Base-by-base conservation (phyloP, 768 basidiomycete genomes). In the Suillus placidus region DNA sequence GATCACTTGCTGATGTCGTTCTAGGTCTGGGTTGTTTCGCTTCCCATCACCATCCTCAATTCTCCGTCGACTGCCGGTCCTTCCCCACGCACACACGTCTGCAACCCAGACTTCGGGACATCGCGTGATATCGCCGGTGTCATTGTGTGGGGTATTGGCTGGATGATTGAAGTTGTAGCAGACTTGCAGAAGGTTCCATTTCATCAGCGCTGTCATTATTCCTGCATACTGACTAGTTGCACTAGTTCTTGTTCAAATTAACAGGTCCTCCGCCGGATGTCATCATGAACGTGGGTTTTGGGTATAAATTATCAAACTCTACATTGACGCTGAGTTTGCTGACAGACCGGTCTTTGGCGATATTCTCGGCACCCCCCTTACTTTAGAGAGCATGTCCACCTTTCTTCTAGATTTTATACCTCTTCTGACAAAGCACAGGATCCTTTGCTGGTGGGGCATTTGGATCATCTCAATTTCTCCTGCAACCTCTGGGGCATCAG, bases 311-410 rank as follows among this genome's bases (percentile, higher is more conserved):
- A 43, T 26, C 10, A 4, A 18, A 10, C 40, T 37, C 10, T 37
- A 37, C 35, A 14, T 5, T 4, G 37, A 7, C 18, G n/a, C 35
- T 23, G 38, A 16, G n/a, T 38, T 40, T 43, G 16, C 16, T 18
- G 66, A 40, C 67, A 87, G 84, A 75, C 67, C 43, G 87, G 86
- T 6, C 67, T 87, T 2, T 87, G 87, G 87, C 77, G 72, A 14
- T 87, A 82, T 81, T 84, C 85, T 30, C 82, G 89, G 4, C 88
- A 91, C 68, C 89, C 89, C 23, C 86, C 88, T 1, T 91, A 90
- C 72, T 89, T 90, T 69, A 89, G 89, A 71, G 89, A 91, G 85
- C 88, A 76, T 71, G 82, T 80, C 26, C 56, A 34, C 37, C 35
- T 12, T 26, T 55, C 30, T 40, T 18, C 42, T 43, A 43, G 18